These are phyloP conservation scores for Mycena rebaudengoi DNA, from an alignment of 768 basidiomycete genomes.

Conservation along the genomic window DNA sequence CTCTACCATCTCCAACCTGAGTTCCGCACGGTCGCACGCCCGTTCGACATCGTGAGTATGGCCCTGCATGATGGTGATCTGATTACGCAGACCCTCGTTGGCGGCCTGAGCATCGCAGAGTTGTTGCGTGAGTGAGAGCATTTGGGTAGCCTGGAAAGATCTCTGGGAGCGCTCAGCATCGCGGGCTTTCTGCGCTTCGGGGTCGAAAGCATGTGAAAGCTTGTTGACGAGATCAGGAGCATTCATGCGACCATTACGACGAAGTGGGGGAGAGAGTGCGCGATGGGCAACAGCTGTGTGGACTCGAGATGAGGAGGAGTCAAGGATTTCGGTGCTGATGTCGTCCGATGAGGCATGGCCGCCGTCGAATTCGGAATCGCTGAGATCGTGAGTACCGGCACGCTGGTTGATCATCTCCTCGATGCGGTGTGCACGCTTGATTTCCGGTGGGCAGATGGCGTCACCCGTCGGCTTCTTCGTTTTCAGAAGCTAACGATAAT, in stretches of 20 bases:
- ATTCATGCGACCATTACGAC: not conserved
- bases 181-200: not conserved
- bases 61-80: not conserved
- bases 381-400: conserved; percentile 27
- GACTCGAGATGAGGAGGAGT: not conserved
- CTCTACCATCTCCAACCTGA: conserved; percentile 7
- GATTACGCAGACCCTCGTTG: conserved; percentile 3
- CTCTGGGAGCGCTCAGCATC: conserved; percentile 1
- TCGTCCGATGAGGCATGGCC: not conserved
- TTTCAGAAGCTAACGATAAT: conserved; percentile 14
- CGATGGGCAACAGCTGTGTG: conserved; percentile 3
- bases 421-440: conserved; percentile 31
- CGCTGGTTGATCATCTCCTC: conserved; percentile 28
- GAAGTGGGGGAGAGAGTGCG: not conserved
- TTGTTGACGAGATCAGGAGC: not conserved
- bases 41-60: conserved; percentile 8
- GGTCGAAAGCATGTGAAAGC: not conserved
- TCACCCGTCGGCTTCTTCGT: conserved; percentile 40
- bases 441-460: conserved; percentile 31
- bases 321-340: not conserved
- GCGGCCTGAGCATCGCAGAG: conserved; percentile 10
- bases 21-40: conserved; percentile 21
- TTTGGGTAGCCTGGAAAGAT: conserved; percentile 5
- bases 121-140: not conserved
- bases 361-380: conserved; percentile 21